Evolutionary conservation across 108 stramenopile genomes (phyloP).

Genomic region (Cyclotella sp.): DNA sequence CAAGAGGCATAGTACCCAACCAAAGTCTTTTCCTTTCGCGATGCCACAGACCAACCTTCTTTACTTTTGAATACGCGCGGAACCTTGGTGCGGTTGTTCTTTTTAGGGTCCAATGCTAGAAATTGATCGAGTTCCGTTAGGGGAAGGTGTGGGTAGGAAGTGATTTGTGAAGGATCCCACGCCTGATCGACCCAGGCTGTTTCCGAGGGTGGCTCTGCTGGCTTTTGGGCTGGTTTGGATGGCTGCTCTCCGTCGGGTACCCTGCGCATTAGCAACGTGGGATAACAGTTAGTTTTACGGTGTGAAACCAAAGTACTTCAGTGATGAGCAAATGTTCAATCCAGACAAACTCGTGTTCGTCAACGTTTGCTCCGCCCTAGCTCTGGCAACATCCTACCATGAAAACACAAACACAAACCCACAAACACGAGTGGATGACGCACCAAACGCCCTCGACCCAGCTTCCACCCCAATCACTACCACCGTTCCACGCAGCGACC

Average conservation of each 20-base stretch:
- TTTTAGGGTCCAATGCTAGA: neutral
- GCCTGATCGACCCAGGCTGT: slow-evolving; percentile 11
- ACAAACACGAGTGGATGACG: slow-evolving; percentile 2
- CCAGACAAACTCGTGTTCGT: neutral
- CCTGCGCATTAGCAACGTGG: slow-evolving; percentile 1
- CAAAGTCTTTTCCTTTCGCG: slow-evolving; percentile 26
- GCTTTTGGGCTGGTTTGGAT: slow-evolving; percentile 4
- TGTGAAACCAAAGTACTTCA: neutral
- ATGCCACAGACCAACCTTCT: slow-evolving; percentile 38
- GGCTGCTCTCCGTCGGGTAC: slow-evolving; percentile 32
- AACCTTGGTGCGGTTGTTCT: slow-evolving; percentile 4
- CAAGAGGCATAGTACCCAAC: slow-evolving; percentile 47
- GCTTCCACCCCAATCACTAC: slow-evolving; percentile 50
- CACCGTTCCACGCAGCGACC: slow-evolving; percentile 40
- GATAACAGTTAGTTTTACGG: neutral
- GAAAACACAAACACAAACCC: neutral
- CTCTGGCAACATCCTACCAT: neutral
- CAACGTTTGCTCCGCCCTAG: neutral
- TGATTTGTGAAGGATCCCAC: slow-evolving; percentile 35
- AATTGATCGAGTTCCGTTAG: slow-evolving; percentile 11
- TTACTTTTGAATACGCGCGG: slow-evolving; percentile 32
- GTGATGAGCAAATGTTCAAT: neutral
- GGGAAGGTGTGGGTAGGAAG: slow-evolving; percentile 22
- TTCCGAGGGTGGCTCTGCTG: slow-evolving; percentile 15
- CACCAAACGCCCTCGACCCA: slow-evolving; percentile 51